Evolutionary conservation across 768 basidiomycete species (phyloP), one percentile per base, ranked within the genome.

Genomic region (Sporobolomyces phaffii): DNA sequence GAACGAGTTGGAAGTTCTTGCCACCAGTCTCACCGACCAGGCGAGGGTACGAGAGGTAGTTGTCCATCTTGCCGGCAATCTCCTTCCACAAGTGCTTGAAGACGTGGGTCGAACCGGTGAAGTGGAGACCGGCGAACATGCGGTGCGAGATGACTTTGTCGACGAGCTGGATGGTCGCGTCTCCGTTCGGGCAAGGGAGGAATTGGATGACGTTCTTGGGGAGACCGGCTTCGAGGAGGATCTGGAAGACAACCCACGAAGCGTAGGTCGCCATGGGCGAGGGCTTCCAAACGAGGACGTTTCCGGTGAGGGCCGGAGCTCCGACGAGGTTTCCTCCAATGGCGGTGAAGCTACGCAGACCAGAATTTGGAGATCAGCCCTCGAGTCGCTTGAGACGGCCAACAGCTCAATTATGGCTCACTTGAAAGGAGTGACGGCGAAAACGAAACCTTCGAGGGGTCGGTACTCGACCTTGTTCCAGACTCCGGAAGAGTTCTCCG

Each of bases 401-500:
- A 18, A 26, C 29, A 48, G 38, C 24, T 24, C 22, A 15, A 26
- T 2, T 11, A 9, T 0, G 5, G 78, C 69, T 40, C 47, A 70
- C 77, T 99, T 99, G 82, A 99, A 98, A 0, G 96, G 96, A 10
- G 96, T 92, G 44, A 98, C 89, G 18, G 96, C 96, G 54, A 98
- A 84, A 29, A 98, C 90, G 80, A 99, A 99, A 28, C 96, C 96
- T 80, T 98, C 96, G n/a, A 99, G 83, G 2, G 94, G 85, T 66
- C 96, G 90, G 78, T 93, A 98, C 79, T 99, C 96, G 44, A 87
- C 84, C 50, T 94, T 92, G 81, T 99, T 99, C 96, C 96, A 99
- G 52, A 86, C 81, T 10, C 92, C 91, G 11, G 85, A 76, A 3
- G 90, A 79, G 77, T 98, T 97, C 79, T 87, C 87, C 1, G 86